Conservation (phyloP, 1,284 basidiomycete species). For the Kwoniella shivajii region DNA sequence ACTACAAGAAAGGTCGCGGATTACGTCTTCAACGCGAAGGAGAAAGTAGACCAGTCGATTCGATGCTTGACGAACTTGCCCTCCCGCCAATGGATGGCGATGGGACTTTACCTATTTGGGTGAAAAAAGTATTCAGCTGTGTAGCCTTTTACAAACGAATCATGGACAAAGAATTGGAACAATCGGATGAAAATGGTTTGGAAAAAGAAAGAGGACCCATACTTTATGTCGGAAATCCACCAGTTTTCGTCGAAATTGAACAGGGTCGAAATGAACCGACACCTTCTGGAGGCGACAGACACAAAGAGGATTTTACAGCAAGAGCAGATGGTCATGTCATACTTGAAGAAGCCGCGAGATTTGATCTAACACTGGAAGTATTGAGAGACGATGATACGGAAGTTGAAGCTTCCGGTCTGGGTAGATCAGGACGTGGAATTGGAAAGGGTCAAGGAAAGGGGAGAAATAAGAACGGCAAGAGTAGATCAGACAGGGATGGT, state of each 20-base stretch:
- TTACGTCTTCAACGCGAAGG: constrained; percentile 40
- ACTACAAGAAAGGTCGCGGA: constrained; percentile 41
- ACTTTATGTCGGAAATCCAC: constrained; percentile 46
- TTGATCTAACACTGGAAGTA: constrained; percentile 45
- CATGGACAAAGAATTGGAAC: constrained; percentile 21
- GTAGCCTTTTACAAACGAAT: constrained; percentile 37
- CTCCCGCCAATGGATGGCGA: constrained; percentile 32
- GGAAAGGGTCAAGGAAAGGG: constrained; percentile 12
- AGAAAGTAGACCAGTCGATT: constrained; percentile 26
- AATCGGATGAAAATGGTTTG: constrained; percentile 14
- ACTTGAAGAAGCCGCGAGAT: constrained; percentile 46
- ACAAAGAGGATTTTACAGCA: constrained; percentile 27
- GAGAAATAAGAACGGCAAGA: constrained; percentile 14
- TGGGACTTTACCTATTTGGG: constrained; percentile 37
- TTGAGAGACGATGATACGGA: constrained; percentile 48
- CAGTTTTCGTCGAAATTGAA: constrained; percentile 41
- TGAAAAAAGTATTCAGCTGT: constrained; percentile 38
- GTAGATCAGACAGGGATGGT: constrained; percentile 10
- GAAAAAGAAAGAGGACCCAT: constrained; percentile 25
- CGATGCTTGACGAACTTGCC: constrained; percentile 26
- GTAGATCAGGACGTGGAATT: constrained; percentile 14
- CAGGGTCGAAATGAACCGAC: constrained; percentile 20
- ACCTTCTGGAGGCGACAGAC: constrained; percentile 14
- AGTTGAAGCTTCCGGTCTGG: constrained; percentile 18
- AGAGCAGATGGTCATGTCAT: constrained; percentile 47